Conservation (phyloP, 495 filamentous ascomycete genomes). For the Articulospora tetracladia region DNA sequence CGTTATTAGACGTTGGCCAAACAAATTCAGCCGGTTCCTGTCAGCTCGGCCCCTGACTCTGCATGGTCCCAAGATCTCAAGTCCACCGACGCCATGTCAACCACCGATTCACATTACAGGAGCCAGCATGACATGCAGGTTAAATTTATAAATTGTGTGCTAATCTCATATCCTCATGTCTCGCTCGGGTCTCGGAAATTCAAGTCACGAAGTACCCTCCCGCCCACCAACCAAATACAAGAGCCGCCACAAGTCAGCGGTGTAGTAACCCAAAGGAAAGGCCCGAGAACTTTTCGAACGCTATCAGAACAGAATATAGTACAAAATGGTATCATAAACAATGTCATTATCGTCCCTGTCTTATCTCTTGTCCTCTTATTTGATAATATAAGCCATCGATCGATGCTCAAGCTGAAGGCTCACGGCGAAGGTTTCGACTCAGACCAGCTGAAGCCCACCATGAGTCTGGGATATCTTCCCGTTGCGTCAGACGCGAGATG, state of each 20-base stretch:
- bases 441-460: conserved; percentile 76
- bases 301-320: conserved; percentile 16
- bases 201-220: too few species aligned
- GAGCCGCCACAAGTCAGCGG: not conserved
- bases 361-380: not conserved
- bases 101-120: not conserved
- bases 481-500: conserved; percentile 57
- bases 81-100: not conserved
- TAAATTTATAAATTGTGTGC: not conserved
- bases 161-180: not conserved
- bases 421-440: conserved; percentile 51
- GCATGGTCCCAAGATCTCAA: not conserved
- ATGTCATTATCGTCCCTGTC: not conserved
- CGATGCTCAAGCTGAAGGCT: conserved; percentile 18
- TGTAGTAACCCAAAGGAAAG: not conserved
- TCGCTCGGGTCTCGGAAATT: too few species aligned
- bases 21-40: not conserved
- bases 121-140: not conserved
- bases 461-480: conserved; percentile 69
- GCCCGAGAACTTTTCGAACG: conserved; percentile 8
- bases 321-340: conserved; percentile 26
- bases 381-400: not conserved
- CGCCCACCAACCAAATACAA: too few species aligned
- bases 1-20: not conserved
- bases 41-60: conserved; percentile 13